These are phyloP conservation scores for Rhynchospora tenuis DNA, from an alignment of 176 grass and related monocot genomes.

Conservation along the genomic window DNA sequence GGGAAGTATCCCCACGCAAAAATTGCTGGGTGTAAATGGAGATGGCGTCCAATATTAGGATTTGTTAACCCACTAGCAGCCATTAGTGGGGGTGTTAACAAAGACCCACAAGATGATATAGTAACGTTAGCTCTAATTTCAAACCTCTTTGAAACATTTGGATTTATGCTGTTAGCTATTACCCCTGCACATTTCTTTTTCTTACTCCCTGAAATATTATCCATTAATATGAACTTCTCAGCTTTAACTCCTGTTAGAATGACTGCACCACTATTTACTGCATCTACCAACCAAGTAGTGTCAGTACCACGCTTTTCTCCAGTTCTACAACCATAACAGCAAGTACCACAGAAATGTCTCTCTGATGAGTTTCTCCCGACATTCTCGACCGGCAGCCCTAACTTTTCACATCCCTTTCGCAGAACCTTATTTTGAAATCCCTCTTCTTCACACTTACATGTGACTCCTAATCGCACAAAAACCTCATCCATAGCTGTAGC, in stretches of 20 bases:
- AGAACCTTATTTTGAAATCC: conserved; percentile 91
- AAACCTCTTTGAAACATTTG: conserved; percentile 35
- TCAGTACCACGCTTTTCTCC: conserved; percentile 83
- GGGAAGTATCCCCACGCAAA: conserved; percentile 91
- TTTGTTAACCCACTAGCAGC: conserved; percentile 55
- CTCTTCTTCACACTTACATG: conserved; percentile 41
- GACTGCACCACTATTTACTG: conserved; percentile 55
- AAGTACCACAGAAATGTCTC: conserved; percentile 72
- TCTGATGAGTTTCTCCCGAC: conserved; percentile 66
- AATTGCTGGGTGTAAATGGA: conserved; percentile 65
- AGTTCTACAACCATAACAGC: conserved; percentile 59
- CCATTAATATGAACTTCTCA: conserved; percentile 47
- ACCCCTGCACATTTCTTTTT: conserved; percentile 53
- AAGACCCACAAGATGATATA: conserved; percentile 52
- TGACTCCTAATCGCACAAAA: conserved; percentile 55
- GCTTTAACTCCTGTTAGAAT: conserved; percentile 74
- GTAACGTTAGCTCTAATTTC: conserved; percentile 62
- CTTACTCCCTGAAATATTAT: not conserved
- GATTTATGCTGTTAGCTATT: conserved; percentile 41
- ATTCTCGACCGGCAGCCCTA: conserved; percentile 44
- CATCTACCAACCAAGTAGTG: conserved; percentile 83
- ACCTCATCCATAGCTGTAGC: conserved; percentile 62
- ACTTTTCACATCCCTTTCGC: conserved; percentile 61
- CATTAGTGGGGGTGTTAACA: conserved; percentile 74
- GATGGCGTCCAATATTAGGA: conserved; percentile 77